These are phyloP conservation scores for Quercus lobata DNA, from an alignment of 331 rosid species.

Conservation along the genomic window DNA sequence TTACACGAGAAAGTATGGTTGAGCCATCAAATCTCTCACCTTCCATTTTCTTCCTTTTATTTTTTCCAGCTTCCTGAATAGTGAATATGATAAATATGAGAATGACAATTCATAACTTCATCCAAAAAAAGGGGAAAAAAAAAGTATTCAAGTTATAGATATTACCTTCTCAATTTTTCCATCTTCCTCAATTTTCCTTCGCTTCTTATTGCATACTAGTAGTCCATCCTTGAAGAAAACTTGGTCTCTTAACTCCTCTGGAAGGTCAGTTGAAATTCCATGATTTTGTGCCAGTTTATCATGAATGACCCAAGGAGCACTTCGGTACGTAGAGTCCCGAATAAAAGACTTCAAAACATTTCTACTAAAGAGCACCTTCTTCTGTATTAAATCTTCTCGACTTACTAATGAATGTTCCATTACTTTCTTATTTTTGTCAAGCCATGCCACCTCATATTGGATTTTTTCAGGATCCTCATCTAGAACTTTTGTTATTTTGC, in stretches of 20 bases:
- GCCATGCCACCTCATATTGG: constrained; percentile 76
- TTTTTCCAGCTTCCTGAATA: constrained; percentile 38
- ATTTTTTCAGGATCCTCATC: constrained; percentile 35
- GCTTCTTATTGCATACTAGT: constrained; percentile 62
- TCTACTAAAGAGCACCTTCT: constrained; percentile 81
- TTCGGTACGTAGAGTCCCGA: constrained; percentile 88
- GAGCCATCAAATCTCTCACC: constrained; percentile 31
- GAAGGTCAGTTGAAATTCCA: constrained; percentile 72
- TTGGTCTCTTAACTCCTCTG: constrained; percentile 58
- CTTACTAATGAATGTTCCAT: constrained; percentile 39
- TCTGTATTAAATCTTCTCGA: constrained; percentile 57
- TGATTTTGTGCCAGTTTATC: constrained; percentile 64
- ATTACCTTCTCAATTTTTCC: constrained; percentile 15
- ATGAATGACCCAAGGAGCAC: constrained; percentile 90
- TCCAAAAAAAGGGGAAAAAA: not conserved
- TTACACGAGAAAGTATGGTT: constrained; percentile 11
- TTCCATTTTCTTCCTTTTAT: constrained; percentile 46
- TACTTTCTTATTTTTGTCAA: constrained; percentile 64
- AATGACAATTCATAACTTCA: not conserved
- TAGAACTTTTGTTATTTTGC: constrained; percentile 64
- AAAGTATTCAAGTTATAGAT: not conserved
- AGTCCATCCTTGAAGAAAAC: constrained; percentile 63
- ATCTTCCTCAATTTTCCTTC: constrained; percentile 46
- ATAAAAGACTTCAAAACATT: constrained; percentile 72
- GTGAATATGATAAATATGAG: constrained; percentile 47